Conservation (phyloP, 345 rosid genomes). For the Populus euphratica region DNA sequence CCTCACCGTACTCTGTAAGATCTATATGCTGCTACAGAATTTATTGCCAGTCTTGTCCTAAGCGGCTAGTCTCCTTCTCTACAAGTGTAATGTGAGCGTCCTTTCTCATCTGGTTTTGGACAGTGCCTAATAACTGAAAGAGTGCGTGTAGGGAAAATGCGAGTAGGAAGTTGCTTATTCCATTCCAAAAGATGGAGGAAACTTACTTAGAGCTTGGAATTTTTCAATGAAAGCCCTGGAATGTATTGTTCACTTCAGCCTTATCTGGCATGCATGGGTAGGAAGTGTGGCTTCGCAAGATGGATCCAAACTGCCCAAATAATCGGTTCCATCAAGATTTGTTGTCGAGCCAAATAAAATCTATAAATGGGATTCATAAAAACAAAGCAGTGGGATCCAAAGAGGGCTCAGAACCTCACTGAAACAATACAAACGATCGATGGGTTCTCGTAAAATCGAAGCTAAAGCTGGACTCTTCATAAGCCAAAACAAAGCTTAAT, state of each 20-base stretch:
- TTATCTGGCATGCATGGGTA: not conserved
- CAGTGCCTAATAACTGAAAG: not conserved
- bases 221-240: not conserved
- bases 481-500: not conserved
- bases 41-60: not conserved
- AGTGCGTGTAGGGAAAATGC: not conserved
- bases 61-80: not conserved
- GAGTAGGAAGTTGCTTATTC: slow-evolving; percentile 10
- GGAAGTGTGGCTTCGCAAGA: no score
- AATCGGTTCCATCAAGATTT: not conserved
- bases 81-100: not conserved
- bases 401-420: no score
- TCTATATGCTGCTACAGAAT: not conserved
- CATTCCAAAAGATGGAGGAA: slow-evolving; percentile 4
- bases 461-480: not conserved
- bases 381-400: not conserved
- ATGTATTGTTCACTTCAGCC: not conserved
- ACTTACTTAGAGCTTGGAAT: not conserved
- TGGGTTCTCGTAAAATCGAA: not conserved
- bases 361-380: not conserved
- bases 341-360: not conserved
- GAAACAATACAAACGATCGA: no score
- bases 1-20: not conserved
- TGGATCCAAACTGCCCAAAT: not conserved
- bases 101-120: not conserved